Evolutionary conservation across 352 stramenopile species (phyloP).

Genomic region (Phytophthora palmivora): DNA sequence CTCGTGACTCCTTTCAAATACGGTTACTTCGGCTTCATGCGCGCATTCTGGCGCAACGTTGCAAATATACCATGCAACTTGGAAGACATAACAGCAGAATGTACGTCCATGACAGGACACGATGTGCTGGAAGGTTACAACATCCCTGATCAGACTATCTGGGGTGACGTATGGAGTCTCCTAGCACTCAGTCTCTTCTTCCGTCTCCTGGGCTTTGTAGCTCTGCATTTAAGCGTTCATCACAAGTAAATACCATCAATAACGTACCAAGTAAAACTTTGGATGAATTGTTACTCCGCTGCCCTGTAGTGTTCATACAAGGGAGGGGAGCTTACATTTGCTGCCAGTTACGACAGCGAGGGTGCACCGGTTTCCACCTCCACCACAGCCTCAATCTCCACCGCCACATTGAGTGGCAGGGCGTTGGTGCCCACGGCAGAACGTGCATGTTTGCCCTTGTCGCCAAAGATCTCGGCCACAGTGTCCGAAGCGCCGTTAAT

Average conservation of each 20-base stretch:
- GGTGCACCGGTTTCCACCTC: conserved; percentile 79
- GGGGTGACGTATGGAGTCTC: conserved; percentile 42
- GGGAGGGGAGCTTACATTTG: conserved; percentile 7
- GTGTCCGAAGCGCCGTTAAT: conserved; percentile 97
- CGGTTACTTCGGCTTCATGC: conserved; percentile 54
- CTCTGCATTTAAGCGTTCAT: conserved; percentile 32
- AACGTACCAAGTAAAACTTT: conserved; percentile 22
- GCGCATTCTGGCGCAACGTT: conserved; percentile 46
- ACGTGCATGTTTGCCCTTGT: conserved; percentile 92
- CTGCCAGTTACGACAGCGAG: conserved; percentile 31
- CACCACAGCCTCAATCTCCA: conserved; percentile 97
- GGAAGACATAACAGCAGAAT: conserved; percentile 25
- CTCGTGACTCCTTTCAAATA: conserved; percentile 59
- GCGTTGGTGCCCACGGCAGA: conserved; percentile 97
- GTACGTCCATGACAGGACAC: conserved; percentile 37
- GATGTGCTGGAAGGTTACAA: conserved; percentile 53
- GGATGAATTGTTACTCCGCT: conserved; percentile 18
- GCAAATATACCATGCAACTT: conserved; percentile 33
- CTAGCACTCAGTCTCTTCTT: conserved; percentile 48
- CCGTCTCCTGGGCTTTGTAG: conserved; percentile 42
- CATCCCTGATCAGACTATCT: conserved; percentile 39
- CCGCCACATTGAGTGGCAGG: conserved; percentile 96
- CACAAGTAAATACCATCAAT: conserved; percentile 22
- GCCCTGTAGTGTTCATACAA: conserved; percentile 14
- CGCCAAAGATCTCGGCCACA: conserved; percentile 68